Evolutionary conservation across 31 red algal genomes (phyloP).

Genomic region (Endocladia muricata): DNA sequence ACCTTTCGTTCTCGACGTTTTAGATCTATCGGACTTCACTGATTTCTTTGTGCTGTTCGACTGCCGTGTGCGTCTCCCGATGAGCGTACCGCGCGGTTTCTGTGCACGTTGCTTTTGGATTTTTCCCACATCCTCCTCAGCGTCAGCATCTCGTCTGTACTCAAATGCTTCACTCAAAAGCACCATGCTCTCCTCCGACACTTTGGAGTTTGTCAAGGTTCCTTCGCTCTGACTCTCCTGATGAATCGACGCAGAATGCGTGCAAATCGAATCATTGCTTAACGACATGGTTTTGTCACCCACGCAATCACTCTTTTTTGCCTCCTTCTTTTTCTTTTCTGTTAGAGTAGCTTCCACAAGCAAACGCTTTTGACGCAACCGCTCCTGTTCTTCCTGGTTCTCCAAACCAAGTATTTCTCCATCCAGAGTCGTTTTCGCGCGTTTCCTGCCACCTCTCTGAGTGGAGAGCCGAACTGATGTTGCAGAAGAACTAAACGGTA

Average conservation of each 20-base stretch:
- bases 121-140: conserved; percentile 44
- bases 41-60: conserved; percentile 4
- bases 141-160: conserved; percentile 37
- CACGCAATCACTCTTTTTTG: conserved; percentile 10
- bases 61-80: conserved; percentile 15
- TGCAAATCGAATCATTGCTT: conserved; percentile 17
- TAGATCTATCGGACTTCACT: conserved; percentile 2
- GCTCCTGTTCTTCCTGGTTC: conserved; percentile 44
- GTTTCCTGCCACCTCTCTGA: not conserved
- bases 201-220: conserved; percentile 23
- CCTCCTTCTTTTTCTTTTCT: conserved; percentile 29
- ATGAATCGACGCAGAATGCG: conserved; percentile 12
- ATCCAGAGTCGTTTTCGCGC: not conserved
- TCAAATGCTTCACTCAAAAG: conserved; percentile 23
- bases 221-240: conserved; percentile 1
- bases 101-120: conserved; percentile 43
- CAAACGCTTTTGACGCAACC: conserved; percentile 35
- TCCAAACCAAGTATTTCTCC: not conserved
- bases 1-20: not conserved
- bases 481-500: not conserved
- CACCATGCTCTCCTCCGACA: conserved; percentile 31
- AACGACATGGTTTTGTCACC: conserved; percentile 15
- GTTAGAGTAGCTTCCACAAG: conserved; percentile 31
- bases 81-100: not conserved
- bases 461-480: not conserved